Percentiles rank a stretch among this genome's conserved stretches.
Evolutionary conservation across 1,139 yeast species (phyloP).

Genomic region (Scheffersomyces titani): DNA sequence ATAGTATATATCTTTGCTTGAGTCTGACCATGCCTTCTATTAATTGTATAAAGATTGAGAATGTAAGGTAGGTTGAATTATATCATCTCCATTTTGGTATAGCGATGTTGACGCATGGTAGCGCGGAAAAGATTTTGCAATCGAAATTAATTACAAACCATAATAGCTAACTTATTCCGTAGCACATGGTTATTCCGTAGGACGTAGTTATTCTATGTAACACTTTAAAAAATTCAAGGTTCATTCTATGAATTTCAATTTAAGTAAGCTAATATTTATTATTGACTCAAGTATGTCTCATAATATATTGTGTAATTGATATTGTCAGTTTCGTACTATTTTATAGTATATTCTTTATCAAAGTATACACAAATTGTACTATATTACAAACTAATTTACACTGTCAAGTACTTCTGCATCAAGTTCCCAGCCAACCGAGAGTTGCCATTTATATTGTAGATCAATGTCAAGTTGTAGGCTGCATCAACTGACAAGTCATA

Average conservation of each 20-base stretch:
- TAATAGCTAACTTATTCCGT: neutral
- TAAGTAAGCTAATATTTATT: no score
- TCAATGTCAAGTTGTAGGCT: slow-evolving; percentile 78
- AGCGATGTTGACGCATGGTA: neutral
- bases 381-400: slow-evolving; percentile 20
- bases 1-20: slow-evolving; percentile 79
- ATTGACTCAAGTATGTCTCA: no score
- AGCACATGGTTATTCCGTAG: no score
- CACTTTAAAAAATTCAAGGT: no score
- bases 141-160: neutral
- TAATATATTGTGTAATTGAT: no score
- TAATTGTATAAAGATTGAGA: neutral
- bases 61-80: neutral
- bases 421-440: slow-evolving; percentile 58
- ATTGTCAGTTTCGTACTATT: no score
- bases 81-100: neutral
- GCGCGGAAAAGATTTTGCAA: neutral
- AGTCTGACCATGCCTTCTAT: slow-evolving; percentile 72
- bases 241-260: no score
- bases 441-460: slow-evolving; percentile 79
- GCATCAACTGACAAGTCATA: slow-evolving; percentile 73
- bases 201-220: no score
- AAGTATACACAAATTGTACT: no score
- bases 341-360: no score
- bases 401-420: slow-evolving; percentile 61